Evolutionary conservation across 257 asterid genomes (phyloP).

Genomic region (Sherardia arvensis): DNA sequence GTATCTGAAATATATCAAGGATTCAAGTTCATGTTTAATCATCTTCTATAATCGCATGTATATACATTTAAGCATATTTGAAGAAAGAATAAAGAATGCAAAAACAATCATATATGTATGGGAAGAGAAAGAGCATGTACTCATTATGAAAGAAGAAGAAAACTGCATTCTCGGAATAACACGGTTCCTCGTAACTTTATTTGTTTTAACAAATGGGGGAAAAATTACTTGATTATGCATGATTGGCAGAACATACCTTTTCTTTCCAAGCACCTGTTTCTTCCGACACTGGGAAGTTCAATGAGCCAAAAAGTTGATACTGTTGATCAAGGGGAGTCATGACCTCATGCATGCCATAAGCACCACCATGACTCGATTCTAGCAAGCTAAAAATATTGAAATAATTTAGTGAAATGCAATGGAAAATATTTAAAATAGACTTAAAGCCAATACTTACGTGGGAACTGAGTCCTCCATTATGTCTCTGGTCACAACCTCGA

Average conservation of each 20-base stretch:
- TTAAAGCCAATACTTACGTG: conserved; percentile 33
- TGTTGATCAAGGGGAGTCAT: conserved; percentile 72
- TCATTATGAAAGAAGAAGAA: neutral
- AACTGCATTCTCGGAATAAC: neutral
- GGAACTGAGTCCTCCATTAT: conserved; percentile 79
- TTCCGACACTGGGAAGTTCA: conserved; percentile 75
- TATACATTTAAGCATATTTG: neutral
- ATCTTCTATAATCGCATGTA: neutral
- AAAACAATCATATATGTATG: neutral
- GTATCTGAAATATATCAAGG: conserved; percentile 44
- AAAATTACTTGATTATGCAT: neutral
- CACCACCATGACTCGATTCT: conserved; percentile 77
- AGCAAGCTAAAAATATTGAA: conserved; percentile 35
- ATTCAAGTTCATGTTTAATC: neutral
- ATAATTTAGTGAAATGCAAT: conserved; percentile 17
- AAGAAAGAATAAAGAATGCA: neutral
- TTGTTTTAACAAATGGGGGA: neutral
- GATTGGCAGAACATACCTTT: conserved; percentile 43
- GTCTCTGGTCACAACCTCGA: conserved; percentile 92
- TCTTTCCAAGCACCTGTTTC: conserved; percentile 91
- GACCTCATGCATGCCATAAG: conserved; percentile 51
- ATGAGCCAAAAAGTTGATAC: conserved; percentile 45
- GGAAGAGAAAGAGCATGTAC: neutral
- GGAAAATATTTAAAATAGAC: neutral
- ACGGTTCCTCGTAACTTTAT: neutral